phyloP scores from a whole-genome alignment of 1,284 basidiomycete genomes.

The Cutaneotrichosporon cutaneum region DNA sequence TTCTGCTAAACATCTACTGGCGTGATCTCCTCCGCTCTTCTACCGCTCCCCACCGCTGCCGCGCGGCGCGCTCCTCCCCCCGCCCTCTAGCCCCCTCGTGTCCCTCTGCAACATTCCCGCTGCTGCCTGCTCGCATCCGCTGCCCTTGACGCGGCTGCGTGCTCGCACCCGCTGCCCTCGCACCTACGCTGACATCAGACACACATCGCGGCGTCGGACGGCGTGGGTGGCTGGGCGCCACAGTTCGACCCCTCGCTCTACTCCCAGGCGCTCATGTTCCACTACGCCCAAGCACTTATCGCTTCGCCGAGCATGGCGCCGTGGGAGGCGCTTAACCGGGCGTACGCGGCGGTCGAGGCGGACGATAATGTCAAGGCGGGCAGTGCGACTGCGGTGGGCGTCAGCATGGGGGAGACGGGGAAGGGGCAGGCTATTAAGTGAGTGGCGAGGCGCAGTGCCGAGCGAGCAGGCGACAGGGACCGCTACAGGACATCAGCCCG shows the following conservation, averaged over 20 bases:
- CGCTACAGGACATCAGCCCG: no score
- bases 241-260: conserved; percentile 58
- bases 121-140: no score
- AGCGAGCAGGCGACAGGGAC: no score
- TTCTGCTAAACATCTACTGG: background rate
- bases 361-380: conserved; percentile 54
- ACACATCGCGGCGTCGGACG: conserved; percentile 56
- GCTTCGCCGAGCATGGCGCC: conserved; percentile 37
- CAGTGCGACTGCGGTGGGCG: conserved; percentile 55
- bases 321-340: conserved; percentile 51
- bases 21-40: no score
- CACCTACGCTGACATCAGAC: conserved; percentile 30
- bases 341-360: conserved; percentile 53
- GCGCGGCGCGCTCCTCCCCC: no score
- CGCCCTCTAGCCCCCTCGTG: no score
- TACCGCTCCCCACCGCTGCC: no score
- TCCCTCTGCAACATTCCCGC: background rate
- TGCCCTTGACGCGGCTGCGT: no score
- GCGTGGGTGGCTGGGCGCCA: conserved; percentile 60
- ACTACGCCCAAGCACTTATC: conserved; percentile 45
- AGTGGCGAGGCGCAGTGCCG: conserved; percentile 19
- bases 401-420: conserved; percentile 50
- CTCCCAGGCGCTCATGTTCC: conserved; percentile 56
- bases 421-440: conserved; percentile 56
- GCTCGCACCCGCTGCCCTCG: no score